Percentiles rank a stretch among this genome's conserved stretches.
phyloP scores from a whole-genome alignment of 176 grass and related monocot genomes.

The Zoysia japonica region DNA sequence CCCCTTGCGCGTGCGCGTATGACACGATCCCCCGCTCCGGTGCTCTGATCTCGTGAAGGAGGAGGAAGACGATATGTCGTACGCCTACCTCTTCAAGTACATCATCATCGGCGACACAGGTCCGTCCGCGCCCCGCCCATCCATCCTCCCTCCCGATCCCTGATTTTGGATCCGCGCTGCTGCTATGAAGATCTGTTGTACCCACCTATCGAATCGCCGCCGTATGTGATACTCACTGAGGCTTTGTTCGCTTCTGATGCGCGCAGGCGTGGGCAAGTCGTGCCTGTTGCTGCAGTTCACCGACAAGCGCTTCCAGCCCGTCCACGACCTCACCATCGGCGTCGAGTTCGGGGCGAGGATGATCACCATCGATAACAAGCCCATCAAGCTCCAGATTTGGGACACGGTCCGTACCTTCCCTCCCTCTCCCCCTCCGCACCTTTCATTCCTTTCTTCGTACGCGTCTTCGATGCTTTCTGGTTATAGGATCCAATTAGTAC shows the following conservation, averaged over 20 bases:
- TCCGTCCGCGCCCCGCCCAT: background rate
- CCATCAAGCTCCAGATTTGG: conserved; percentile 91
- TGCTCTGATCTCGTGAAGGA: background rate
- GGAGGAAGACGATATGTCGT: conserved; percentile 57
- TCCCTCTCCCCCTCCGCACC: background rate
- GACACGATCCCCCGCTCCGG: background rate
- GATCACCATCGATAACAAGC: conserved; percentile 80
- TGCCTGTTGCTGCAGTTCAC: conserved; percentile 87
- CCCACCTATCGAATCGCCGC: background rate
- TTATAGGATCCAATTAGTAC: background rate
- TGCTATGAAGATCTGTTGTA: background rate
- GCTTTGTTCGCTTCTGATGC: background rate
- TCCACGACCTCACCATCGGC: conserved; percentile 83
- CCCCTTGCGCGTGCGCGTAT: background rate
- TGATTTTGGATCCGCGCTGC: background rate
- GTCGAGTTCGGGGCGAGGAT: conserved; percentile 82
- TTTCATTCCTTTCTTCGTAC: background rate
- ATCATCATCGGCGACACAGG: conserved; percentile 99
- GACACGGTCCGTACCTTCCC: conserved; percentile 47
- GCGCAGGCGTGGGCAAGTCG: conserved; percentile 74
- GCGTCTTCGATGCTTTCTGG: background rate
- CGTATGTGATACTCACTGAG: background rate
- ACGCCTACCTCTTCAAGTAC: conserved; percentile 99
- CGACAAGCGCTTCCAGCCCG: conserved; percentile 84
- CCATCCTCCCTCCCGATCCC: background rate